Percentiles rank a stretch among this genome's conserved stretches.
Evolutionary conservation across 2,329 filamentous ascomycete genomes (phyloP).

Genomic region (Didymella sp.): DNA sequence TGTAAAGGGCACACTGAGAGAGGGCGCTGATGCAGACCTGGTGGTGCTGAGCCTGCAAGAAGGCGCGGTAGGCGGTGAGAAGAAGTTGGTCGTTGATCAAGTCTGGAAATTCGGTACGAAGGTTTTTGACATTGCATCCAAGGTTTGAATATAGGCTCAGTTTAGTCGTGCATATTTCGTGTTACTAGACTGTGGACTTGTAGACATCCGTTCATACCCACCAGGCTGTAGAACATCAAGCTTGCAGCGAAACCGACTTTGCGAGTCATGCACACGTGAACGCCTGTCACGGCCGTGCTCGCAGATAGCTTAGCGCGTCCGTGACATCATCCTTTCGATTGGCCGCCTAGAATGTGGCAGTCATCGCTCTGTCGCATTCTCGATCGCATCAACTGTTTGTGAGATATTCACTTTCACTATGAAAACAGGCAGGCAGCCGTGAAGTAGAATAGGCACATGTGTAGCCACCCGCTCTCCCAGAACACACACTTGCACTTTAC

Average conservation of each 20-base stretch:
- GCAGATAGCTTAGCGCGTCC: constrained; percentile 23
- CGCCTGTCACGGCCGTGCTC: constrained; percentile 23
- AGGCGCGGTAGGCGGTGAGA: constrained; percentile 53
- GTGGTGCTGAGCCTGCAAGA: constrained; percentile 69
- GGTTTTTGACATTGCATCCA: constrained; percentile 33
- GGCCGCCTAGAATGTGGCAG: constrained; percentile 10
- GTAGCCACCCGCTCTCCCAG: not conserved
- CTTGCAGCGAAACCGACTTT: not conserved
- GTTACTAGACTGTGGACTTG: not conserved
- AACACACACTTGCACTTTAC: not conserved
- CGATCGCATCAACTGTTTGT: not conserved
- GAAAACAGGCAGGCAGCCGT: not conserved
- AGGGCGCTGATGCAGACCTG: constrained; percentile 61
- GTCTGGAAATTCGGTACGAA: constrained; percentile 77
- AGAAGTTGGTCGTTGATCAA: constrained; percentile 70
- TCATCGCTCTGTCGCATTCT: constrained; percentile 3
- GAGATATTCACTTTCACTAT: not conserved
- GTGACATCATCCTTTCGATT: constrained; percentile 31
- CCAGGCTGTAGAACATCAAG: not conserved
- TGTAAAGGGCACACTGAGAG: constrained; percentile 66
- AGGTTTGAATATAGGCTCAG: not conserved
- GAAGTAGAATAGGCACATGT: not conserved
- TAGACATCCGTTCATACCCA: not conserved
- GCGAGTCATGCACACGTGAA: constrained; percentile 6
- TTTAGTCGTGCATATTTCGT: not conserved